phyloP scores from a whole-genome alignment of 495 filamentous ascomycete genomes.

The Letharia lupina region DNA sequence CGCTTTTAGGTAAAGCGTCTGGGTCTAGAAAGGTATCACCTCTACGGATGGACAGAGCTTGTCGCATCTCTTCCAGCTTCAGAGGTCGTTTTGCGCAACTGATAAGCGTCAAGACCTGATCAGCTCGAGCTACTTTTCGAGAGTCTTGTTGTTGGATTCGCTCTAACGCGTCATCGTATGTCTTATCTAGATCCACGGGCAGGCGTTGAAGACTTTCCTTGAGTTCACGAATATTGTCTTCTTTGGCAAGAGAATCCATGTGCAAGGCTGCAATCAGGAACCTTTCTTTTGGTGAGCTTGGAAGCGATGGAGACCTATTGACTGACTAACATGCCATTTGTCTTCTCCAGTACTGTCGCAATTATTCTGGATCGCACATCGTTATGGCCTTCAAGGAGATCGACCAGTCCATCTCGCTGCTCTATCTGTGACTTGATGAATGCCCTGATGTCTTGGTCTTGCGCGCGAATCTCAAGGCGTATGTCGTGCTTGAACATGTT shows the following conservation, averaged over 20 bases:
- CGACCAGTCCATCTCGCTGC: not conserved
- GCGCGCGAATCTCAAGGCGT: slow-evolving; percentile 35
- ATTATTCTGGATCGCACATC: not conserved
- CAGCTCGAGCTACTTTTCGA: not conserved
- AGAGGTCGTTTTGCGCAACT: slow-evolving; percentile 2
- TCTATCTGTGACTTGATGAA: slow-evolving; percentile 25
- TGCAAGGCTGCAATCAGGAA: slow-evolving; percentile 43
- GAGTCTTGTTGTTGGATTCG: not conserved
- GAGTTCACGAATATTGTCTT: slow-evolving; percentile 27
- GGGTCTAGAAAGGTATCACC: not conserved
- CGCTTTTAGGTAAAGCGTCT: slow-evolving; percentile 29
- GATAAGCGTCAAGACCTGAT: not conserved
- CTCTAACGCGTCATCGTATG: not conserved
- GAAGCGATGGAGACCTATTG: not conserved
- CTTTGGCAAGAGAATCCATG: slow-evolving; percentile 31
- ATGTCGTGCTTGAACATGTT: slow-evolving; percentile 20
- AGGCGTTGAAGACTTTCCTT: slow-evolving; percentile 21
- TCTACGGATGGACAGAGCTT: not conserved
- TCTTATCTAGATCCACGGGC: slow-evolving; percentile 30
- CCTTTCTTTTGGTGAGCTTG: slow-evolving; percentile 20
- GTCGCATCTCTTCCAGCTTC: not conserved
- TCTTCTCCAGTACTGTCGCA: not conserved
- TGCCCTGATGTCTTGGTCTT: slow-evolving; percentile 27
- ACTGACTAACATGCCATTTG: slow-evolving; percentile 2
- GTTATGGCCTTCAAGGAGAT: not conserved